Evolutionary conservation across 2,329 filamentous ascomycete species (phyloP), one percentile per base, ranked within the genome.

Genomic region (Arthrobotrys pseudoclavata): DNA sequence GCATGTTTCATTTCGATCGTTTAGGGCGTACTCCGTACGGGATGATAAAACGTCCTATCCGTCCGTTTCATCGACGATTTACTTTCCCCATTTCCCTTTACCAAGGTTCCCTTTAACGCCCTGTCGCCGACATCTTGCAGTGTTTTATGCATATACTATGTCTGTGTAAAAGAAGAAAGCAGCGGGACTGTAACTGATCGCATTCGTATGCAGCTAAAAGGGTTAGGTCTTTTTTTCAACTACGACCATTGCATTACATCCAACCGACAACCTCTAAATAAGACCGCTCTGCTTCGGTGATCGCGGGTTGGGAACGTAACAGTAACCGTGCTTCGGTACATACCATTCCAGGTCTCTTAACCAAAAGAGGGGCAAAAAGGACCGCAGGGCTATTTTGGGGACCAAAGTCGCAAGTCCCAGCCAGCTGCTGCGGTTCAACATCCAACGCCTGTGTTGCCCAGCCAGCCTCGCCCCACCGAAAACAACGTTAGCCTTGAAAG

Each of bases 381-480:
- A 60, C 15, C 52, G 52, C 52, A 40, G 12, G 20, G 63, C 63
- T 69, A 75, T 69, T 69, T 69, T 68, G 63, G 70, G 55, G 22
- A 60, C 55, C 24, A 53, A 22, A 37, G 18, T 60, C 31, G 34
- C 20, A 24, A 18, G 50, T 53, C 34, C n/a, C 26, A 50, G 47
- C 22, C 15, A n/a, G 15, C n/a, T 50, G 47, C 55, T 60, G 55
- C 55, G 55, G 55, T 60, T 60, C 55, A 60, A 60, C 31, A 42
- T 60, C 55, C 55, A 60, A 60, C 29, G 18, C 53, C 15, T 40
- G 70, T 75, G 70, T 75, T 75, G 70, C 70, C 37, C 70, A 69
- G 63, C 70, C 70, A 68, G 70, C 69, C 69, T 71, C 69, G 70
- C 69, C 69, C 66, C 69, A 66, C 60, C 18, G 26, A 45, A 26